These are phyloP conservation scores for Eutrema japonicum DNA, from an alignment of 345 rosid genomes.

Conservation along the genomic window DNA sequence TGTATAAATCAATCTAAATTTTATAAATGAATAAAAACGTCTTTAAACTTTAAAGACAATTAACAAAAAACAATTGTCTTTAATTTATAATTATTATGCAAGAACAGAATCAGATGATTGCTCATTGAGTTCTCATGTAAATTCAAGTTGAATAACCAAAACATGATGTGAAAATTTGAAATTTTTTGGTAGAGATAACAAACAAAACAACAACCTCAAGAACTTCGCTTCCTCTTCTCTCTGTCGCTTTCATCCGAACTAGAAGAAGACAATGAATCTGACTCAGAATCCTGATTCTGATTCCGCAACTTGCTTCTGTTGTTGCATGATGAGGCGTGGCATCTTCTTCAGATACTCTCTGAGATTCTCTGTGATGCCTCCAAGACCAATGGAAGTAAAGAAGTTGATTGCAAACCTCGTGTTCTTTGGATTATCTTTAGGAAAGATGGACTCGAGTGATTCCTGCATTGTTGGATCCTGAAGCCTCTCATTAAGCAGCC, in stretches of 20 bases:
- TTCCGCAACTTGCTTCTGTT: constrained; percentile 58
- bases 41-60: neutral
- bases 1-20: neutral
- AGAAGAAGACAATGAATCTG: constrained; percentile 39
- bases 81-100: neutral
- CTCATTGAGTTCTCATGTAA: constrained; percentile 20
- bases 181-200: neutral
- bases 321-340: constrained; percentile 96
- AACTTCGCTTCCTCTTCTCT: constrained; percentile 49
- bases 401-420: constrained; percentile 86
- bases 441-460: constrained; percentile 83
- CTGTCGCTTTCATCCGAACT: constrained; percentile 52
- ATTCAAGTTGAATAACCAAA: constrained; percentile 17
- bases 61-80: neutral
- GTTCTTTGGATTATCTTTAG: constrained; percentile 91
- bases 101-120: constrained; percentile 24
- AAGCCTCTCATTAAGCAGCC: constrained; percentile 75
- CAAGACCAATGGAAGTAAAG: constrained; percentile 95
- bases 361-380: constrained; percentile 92
- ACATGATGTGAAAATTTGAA: constrained; percentile 11
- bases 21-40: neutral
- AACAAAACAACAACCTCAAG: constrained; percentile 27
- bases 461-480: constrained; percentile 74
- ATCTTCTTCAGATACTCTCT: constrained; percentile 91
- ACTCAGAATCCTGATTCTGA: constrained; percentile 47